Evolutionary conservation across 2,329 filamentous ascomycete genomes (phyloP).

Genomic region (Paecilomyces fulvus): DNA sequence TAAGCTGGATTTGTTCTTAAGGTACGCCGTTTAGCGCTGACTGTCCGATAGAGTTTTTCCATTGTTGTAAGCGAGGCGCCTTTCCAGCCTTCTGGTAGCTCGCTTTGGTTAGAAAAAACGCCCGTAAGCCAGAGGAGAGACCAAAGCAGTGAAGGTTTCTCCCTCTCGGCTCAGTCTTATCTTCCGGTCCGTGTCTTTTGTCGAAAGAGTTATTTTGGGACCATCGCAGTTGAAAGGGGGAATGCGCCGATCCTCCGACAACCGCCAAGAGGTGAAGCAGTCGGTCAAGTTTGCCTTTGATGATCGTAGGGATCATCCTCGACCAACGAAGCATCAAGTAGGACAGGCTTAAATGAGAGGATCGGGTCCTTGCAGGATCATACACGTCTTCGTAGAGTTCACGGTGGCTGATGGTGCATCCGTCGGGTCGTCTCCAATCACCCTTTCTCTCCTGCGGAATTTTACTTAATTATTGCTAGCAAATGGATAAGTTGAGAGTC

Average conservation of each 20-base stretch:
- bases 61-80: neutral
- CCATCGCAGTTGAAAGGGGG: neutral
- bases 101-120: neutral
- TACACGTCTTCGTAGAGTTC: neutral
- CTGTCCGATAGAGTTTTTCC: neutral
- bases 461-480: neutral
- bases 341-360: neutral
- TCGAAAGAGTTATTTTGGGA: neutral
- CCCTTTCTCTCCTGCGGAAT: no score
- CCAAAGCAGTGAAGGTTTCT: neutral
- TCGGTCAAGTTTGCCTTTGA: neutral
- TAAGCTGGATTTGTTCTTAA: neutral
- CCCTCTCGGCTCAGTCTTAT: neutral
- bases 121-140: neutral
- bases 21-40: neutral
- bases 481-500: neutral
- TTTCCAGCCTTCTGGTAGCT: neutral
- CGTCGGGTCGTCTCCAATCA: no score
- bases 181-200: neutral
- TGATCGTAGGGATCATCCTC: neutral
- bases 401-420: neutral
- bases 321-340: neutral
- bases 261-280: neutral
- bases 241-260: neutral
- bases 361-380: neutral